These are phyloP conservation scores for Eucalyptus cloeziana DNA, from an alignment of 345 rosid genomes.

Conservation along the genomic window DNA sequence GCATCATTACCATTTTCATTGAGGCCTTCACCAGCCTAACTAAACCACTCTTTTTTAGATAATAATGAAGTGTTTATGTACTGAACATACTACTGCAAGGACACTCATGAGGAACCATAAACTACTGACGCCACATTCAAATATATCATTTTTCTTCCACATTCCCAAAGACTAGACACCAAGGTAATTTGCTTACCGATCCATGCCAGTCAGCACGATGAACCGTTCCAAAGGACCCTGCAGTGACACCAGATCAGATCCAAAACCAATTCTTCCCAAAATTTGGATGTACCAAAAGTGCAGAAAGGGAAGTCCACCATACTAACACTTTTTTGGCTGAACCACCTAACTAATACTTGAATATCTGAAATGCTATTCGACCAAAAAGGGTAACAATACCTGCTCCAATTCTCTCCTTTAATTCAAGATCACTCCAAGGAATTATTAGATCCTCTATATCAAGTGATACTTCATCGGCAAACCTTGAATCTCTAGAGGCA, in stretches of 20 bases:
- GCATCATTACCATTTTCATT: not conserved
- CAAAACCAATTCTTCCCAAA: not conserved
- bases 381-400: conserved; percentile 29
- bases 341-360: not conserved
- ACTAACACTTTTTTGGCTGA: not conserved
- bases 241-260: conserved; percentile 10
- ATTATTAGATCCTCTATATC: conserved; percentile 86
- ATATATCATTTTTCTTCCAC: not conserved
- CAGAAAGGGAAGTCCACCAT: not conserved
- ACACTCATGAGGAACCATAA: not conserved
- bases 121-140: not conserved
- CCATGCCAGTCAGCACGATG: conserved; percentile 99
- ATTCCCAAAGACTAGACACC: not conserved
- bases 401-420: conserved; percentile 96
- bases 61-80: not conserved
- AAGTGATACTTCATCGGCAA: conserved; percentile 32
- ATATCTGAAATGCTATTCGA: not conserved
- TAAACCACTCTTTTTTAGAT: not conserved
- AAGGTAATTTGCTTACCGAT: conserved; percentile 49
- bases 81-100: not conserved
- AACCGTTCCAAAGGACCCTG: conserved; percentile 99
- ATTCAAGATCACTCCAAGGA: conserved; percentile 82
- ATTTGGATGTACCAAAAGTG: conserved; percentile 4
- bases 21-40: not conserved
- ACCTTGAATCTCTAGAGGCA: conserved; percentile 23